phyloP scores from a whole-genome alignment of 306 rosid genomes.

The Sindora glabra region DNA sequence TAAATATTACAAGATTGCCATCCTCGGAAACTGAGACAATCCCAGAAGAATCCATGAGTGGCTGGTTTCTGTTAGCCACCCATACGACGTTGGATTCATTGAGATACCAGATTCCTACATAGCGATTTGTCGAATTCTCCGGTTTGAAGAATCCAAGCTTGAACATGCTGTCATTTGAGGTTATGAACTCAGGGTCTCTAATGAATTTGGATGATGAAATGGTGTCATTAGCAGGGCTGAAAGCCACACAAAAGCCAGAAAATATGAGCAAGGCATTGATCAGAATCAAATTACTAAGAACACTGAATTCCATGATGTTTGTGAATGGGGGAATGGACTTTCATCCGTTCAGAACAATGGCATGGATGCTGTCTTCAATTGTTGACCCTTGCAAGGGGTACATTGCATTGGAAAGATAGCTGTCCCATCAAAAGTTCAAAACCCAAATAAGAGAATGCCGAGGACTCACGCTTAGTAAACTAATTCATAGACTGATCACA shows the following conservation, averaged over 20 bases:
- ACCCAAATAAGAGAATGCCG: too few species aligned
- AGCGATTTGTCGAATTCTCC: not conserved
- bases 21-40: not conserved
- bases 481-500: too few species aligned
- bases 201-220: not conserved
- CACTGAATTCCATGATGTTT: not conserved
- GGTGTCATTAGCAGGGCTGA: not conserved
- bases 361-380: too few species aligned
- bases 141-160: slow-evolving; percentile 29
- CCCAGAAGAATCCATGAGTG: slow-evolving; percentile 9
- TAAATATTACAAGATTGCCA: slow-evolving; percentile 11
- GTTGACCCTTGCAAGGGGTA: too few species aligned
- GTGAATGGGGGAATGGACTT: too few species aligned
- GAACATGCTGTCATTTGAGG: not conserved
- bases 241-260: not conserved
- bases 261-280: not conserved
- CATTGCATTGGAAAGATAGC: too few species aligned
- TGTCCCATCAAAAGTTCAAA: too few species aligned
- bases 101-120: slow-evolving; percentile 22
- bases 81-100: not conserved
- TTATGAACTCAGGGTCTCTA: not conserved
- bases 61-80: slow-evolving; percentile 21
- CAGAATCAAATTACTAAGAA: too few species aligned
- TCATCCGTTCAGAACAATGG: too few species aligned
- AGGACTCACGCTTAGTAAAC: too few species aligned